Conservation (phyloP, 192 early-diverging fungal species). For the Dissophora ornata region DNA sequence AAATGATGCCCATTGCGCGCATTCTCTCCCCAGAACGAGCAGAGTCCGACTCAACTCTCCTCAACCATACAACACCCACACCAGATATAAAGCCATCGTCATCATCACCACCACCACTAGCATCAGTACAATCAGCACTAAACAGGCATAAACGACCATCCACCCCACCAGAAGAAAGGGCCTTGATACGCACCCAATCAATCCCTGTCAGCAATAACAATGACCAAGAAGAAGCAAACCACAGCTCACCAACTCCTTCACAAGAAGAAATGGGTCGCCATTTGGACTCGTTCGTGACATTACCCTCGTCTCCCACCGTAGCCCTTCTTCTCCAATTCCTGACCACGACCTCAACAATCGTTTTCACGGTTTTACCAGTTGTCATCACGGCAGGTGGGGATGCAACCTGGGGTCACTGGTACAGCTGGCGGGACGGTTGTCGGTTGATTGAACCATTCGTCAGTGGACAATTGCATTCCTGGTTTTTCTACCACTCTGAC, state of each 20-base stretch:
- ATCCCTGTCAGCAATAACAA: no score
- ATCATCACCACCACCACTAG: no score
- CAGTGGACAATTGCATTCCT: conserved; percentile 41
- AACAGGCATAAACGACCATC: no score
- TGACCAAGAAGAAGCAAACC: background rate
- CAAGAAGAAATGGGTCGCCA: background rate
- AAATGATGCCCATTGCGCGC: no score
- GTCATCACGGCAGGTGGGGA: conserved; percentile 28
- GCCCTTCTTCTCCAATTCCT: conserved; percentile 29
- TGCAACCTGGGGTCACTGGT: conserved; percentile 28
- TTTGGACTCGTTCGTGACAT: background rate
- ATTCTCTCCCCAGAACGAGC: no score
- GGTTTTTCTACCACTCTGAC: conserved; percentile 48
- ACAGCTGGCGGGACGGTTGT: conserved; percentile 39
- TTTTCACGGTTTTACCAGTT: conserved; percentile 45
- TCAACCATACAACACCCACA: no score
- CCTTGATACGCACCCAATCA: no score
- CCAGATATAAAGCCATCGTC: no score
- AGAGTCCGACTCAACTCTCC: no score
- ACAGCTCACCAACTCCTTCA: no score
- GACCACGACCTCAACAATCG: conserved; percentile 39
- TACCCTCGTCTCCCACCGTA: conserved; percentile 5
- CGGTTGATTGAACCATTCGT: conserved; percentile 42
- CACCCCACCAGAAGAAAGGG: no score
- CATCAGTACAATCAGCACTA: no score